Base-by-base conservation (phyloP, 2,329 filamentous ascomycete species). In the Colletotrichum siamense region DNA sequence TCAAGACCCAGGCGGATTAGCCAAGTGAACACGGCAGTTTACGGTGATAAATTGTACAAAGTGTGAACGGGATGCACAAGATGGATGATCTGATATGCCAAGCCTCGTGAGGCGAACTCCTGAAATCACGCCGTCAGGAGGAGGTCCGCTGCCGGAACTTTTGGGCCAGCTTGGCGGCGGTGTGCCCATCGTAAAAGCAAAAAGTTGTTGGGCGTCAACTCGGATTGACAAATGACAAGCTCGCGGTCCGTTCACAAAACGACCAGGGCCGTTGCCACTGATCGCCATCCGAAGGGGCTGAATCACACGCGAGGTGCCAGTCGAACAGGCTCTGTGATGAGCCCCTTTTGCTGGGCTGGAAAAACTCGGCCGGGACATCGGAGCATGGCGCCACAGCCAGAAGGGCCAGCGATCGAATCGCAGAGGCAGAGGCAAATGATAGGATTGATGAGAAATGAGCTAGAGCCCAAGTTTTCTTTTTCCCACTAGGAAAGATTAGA, bases 171-270 rank as follows among this genome's bases (percentile, higher is more conserved):
- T 67, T 72, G 69, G 69, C 73, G 62, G 26, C 39, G 39, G 39
- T 44, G 39, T 57, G 52, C 15, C 69, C 69, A 55, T 62, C 13
- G 10, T 36, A 67, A 34, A 66, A 30, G 32, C 32, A 59, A 59
- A 69, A 18, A 28, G 30, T 28, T 32, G 69, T 64, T 44, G 26
- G 73, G 64, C 52, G 69, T 55, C 57, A 59, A 69, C 44, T 64
- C 18, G 69, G 32, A 57, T 44, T 63, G 62, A 66, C 69, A 75
- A 73, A 66, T 76, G 69, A 73, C 69, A 73, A 73, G 73, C 69
- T 64, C 57, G 32, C 28, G 66, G 68, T 59, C 62, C 15, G 62
- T 55, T 39, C 61, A 28, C 64, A 6, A 22, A 32, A 28, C 3
- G 55, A 61, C 55, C 24, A 34, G 71, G 71, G 63, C 24, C 39